These are phyloP conservation scores for Fistulifera solaris DNA, from an alignment of 108 stramenopile species.

Conservation along the genomic window DNA sequence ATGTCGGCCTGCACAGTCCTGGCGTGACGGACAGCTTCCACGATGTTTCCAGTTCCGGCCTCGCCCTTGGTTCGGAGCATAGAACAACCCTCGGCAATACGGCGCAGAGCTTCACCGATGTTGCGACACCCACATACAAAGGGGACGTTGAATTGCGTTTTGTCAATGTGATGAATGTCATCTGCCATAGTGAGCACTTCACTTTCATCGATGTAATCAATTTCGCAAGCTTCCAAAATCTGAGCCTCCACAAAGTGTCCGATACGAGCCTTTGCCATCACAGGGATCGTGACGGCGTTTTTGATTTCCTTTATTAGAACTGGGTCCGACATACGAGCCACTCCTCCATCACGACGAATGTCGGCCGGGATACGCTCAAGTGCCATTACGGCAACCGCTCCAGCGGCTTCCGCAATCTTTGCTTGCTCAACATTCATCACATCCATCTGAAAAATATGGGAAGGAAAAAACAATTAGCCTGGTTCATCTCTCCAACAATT, in stretches of 20 bases:
- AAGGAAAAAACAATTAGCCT: no score
- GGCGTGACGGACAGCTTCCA: constrained; percentile 31
- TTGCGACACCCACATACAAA: constrained; percentile 99
- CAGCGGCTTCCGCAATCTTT: constrained; percentile 94
- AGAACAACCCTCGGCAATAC: constrained; percentile 95
- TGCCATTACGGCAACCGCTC: constrained; percentile 99
- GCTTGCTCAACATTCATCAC: constrained; percentile 95
- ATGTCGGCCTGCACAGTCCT: constrained; percentile 37
- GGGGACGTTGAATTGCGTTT: constrained; percentile 93
- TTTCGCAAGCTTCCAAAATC: constrained; percentile 94
- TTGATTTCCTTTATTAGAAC: constrained; percentile 96
- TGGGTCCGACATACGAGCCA: constrained; percentile 98
- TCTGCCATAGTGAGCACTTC: constrained; percentile 99
- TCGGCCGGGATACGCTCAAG: constrained; percentile 99
- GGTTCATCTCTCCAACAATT: constrained; percentile 1
- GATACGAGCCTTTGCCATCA: constrained; percentile 99
- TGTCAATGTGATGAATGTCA: constrained; percentile 99
- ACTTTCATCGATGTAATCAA: constrained; percentile 98
- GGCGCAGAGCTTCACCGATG: constrained; percentile 95
- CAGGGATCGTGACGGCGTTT: constrained; percentile 97
- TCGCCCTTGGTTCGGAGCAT: constrained; percentile 99
- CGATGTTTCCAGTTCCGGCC: constrained; percentile 98
- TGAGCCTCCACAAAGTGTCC: constrained; percentile 99
- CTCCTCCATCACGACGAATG: constrained; percentile 97
- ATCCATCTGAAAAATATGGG: constrained; percentile 77